phyloP scores from a whole-genome alignment of 192 early-diverging fungal genomes.

The Coemansia biformis region DNA sequence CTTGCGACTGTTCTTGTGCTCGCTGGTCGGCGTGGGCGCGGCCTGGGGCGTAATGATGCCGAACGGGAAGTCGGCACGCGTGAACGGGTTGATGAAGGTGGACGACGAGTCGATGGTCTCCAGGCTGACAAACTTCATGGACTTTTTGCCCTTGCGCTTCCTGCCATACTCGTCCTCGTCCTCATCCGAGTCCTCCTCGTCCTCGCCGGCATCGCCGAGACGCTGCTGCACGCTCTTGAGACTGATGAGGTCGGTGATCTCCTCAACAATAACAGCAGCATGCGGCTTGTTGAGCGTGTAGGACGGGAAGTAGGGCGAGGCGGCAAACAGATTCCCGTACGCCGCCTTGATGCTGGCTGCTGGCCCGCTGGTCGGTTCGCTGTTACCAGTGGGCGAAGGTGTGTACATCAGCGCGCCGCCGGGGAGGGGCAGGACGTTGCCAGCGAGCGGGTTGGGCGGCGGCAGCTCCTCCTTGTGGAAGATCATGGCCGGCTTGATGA shows the following conservation, averaged over 20 bases:
- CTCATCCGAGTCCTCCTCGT: constrained; percentile 18
- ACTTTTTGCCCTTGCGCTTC: constrained; percentile 29
- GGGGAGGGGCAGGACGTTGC: constrained; percentile 40
- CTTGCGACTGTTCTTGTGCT: constrained; percentile 18
- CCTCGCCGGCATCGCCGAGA: constrained; percentile 34
- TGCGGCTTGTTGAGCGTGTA: constrained; percentile 48
- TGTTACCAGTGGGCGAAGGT: constrained; percentile 27
- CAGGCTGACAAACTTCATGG: constrained; percentile 26
- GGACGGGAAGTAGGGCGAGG: constrained; percentile 41
- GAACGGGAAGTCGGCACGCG: constrained; percentile 43
- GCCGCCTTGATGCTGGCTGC: constrained; percentile 47
- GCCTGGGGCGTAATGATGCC: constrained; percentile 35
- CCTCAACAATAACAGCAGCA: constrained; percentile 43
- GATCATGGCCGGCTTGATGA: constrained; percentile 45
- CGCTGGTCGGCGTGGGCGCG: constrained; percentile 3
- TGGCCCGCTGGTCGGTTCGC: constrained; percentile 28
- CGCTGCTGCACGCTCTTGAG: constrained; percentile 42
- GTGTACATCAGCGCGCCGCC: constrained; percentile 47
- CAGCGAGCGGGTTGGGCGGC: constrained; percentile 40
- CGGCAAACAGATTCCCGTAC: constrained; percentile 41
- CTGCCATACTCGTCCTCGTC: constrained; percentile 40
- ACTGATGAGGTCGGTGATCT: constrained; percentile 38
- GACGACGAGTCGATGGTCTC: constrained; percentile 42
- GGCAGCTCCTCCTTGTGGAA: constrained; percentile 49
- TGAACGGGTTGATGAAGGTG: constrained; percentile 40